A percentile compares a stretch with the other conserved stretches of the same genome.
Conservation (phyloP, 371 early-diverging fungal species). For the Mucor circinelloides region DNA sequence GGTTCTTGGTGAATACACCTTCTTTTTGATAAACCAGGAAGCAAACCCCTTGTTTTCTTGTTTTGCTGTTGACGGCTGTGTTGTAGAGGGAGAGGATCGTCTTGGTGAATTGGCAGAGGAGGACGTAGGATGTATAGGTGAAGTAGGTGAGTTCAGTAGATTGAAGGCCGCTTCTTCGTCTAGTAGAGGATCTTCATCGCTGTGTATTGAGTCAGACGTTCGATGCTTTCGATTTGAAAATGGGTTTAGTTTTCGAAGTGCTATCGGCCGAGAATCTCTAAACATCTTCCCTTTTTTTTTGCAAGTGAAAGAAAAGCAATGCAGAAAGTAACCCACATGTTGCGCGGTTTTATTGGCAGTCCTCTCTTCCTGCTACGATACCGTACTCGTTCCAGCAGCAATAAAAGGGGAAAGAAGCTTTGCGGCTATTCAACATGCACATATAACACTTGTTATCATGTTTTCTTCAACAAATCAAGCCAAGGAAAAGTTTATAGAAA, state of each 20-base stretch:
- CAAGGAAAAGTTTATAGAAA: conserved; percentile 43
- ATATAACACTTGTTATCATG: conserved; percentile 27
- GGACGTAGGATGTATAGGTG: not conserved
- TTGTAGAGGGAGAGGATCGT: not conserved
- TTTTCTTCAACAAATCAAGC: conserved; percentile 36
- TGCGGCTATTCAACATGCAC: not conserved
- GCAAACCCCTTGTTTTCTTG: conserved; percentile 11
- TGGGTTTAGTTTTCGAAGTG: conserved; percentile 44
- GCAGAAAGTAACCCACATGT: not conserved
- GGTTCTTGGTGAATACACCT: conserved; percentile 32
- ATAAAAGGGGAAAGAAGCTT: not conserved
- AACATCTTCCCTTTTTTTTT: conserved; percentile 8
- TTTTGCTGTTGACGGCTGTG: not conserved
- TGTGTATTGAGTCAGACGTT: conserved; percentile 44
- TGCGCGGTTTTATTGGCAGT: not conserved
- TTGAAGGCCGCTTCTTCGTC: conserved; percentile 43
- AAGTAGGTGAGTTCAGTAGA: conserved; percentile 4
- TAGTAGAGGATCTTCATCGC: conserved; percentile 51
- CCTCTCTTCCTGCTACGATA: not conserved
- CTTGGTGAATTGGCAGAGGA: not conserved
- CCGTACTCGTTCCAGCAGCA: not conserved
- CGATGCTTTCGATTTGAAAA: conserved; percentile 42
- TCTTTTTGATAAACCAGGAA: conserved; percentile 24
- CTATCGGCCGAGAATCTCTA: conserved; percentile 40
- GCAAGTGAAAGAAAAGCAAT: not conserved